A percentile compares a stretch with the other conserved stretches of the same genome.
Conservation (phyloP, 2,329 filamentous ascomycete genomes). For the Colletotrichum gloeosporioides region DNA sequence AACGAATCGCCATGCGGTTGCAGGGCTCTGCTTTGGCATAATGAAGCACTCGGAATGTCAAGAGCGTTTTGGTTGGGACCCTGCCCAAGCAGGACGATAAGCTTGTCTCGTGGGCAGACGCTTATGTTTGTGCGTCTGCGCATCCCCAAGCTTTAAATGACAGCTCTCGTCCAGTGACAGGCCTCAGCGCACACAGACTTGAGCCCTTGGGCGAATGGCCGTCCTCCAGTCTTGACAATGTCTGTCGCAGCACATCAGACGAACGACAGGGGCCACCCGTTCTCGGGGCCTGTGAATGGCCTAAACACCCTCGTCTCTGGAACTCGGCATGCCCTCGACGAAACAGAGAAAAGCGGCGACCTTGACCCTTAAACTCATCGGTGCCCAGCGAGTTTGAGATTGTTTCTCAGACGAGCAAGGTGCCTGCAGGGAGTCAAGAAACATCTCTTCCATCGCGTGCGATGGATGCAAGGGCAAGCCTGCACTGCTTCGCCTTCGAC, state of each 20-base stretch:
- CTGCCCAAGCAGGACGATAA: background rate
- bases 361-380: background rate
- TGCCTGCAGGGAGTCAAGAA: constrained; percentile 19
- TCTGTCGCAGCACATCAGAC: constrained; percentile 23
- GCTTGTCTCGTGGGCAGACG: constrained; percentile 11
- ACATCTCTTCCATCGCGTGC: constrained; percentile 16
- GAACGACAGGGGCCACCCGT: constrained; percentile 17
- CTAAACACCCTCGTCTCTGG: constrained; percentile 17
- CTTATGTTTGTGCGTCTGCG: constrained; percentile 2
- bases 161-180: constrained; percentile 17
- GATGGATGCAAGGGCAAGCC: constrained; percentile 15
- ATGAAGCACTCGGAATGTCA: constrained; percentile 21
- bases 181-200: constrained; percentile 1
- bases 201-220: background rate
- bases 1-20: constrained; percentile 7
- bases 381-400: background rate
- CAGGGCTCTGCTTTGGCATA: constrained; percentile 14
- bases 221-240: constrained; percentile 6
- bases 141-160: constrained; percentile 7
- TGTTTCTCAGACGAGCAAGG: constrained; percentile 16
- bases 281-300: constrained; percentile 17
- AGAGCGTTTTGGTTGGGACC: constrained; percentile 17
- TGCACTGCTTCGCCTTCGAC: background rate
- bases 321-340: constrained; percentile 14
- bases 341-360: constrained; percentile 9